Evolutionary conservation across 2,329 filamentous ascomycete genomes (phyloP).

Genomic region (Trichophaea hybrida): DNA sequence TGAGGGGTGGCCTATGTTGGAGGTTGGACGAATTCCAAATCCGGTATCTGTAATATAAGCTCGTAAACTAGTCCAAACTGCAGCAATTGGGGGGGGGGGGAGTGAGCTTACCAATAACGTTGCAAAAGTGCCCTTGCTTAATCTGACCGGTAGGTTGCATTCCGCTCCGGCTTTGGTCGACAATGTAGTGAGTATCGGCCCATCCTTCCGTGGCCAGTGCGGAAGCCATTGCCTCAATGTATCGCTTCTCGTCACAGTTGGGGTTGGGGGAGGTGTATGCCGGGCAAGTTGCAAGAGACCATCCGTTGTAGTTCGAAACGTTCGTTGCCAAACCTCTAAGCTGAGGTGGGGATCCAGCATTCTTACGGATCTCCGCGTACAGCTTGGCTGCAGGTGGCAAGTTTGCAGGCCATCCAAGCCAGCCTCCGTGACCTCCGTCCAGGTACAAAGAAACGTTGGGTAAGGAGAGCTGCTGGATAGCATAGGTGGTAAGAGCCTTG

Average conservation of each 20-base stretch:
- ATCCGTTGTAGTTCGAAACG: constrained; percentile 44
- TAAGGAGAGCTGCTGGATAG: constrained; percentile 39
- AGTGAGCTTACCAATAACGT: constrained; percentile 13
- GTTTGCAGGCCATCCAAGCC: constrained; percentile 45
- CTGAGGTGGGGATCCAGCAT: constrained; percentile 37
- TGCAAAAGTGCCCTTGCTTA: constrained; percentile 38
- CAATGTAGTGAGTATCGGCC: constrained; percentile 35
- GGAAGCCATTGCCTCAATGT: constrained; percentile 33
- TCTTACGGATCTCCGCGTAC: constrained; percentile 38
- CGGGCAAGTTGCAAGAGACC: constrained; percentile 28
- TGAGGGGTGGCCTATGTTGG: constrained; percentile 24
- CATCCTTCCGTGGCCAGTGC: constrained; percentile 27
- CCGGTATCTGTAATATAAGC: constrained; percentile 25
- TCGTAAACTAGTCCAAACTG: background rate
- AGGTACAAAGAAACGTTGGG: constrained; percentile 46
- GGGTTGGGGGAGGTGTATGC: constrained; percentile 34
- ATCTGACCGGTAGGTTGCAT: constrained; percentile 39
- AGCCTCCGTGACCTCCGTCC: constrained; percentile 44
- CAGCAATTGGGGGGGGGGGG: background rate
- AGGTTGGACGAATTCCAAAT: constrained; percentile 29
- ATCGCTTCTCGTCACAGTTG: constrained; percentile 33
- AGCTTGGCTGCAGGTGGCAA: constrained; percentile 38
- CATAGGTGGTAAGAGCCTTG: constrained; percentile 39
- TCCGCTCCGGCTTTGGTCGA: constrained; percentile 41
- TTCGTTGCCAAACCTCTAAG: constrained; percentile 45